These are phyloP conservation scores for Cornus controversa DNA, from an alignment of 148 eudicot genomes.

Conservation along the genomic window DNA sequence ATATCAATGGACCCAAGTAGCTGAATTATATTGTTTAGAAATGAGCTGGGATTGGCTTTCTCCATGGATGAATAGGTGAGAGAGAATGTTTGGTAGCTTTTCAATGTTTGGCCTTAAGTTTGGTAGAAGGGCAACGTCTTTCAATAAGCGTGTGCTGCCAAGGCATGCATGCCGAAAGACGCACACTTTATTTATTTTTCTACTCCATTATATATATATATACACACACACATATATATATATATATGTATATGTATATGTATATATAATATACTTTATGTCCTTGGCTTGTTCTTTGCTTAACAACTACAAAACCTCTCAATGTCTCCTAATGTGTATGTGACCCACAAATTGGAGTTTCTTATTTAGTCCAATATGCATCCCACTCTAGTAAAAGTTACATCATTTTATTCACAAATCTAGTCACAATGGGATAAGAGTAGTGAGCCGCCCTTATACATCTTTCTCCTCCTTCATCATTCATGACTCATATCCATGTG, in stretches of 20 bases:
- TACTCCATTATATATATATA: neutral
- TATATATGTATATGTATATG: too few relatives aligned
- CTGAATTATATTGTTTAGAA: too few relatives aligned
- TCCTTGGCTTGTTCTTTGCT: neutral
- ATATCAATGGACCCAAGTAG: too few relatives aligned
- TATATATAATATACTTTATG: neutral
- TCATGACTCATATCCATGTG: conserved; percentile 14
- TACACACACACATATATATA: too few relatives aligned
- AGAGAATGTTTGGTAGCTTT: neutral
- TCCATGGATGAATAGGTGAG: neutral
- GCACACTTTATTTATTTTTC: neutral
- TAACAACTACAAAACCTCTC: neutral
- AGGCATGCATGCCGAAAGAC: neutral
- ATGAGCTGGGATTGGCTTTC: neutral
- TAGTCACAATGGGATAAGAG: neutral
- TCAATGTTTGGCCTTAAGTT: neutral
- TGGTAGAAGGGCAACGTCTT: neutral
- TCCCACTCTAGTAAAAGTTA: neutral
- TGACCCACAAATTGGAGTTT: neutral
- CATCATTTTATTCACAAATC: neutral
- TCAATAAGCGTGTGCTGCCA: conserved; percentile 1
- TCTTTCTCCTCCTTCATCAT: neutral
- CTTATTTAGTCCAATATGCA: neutral
- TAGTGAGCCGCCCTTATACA: neutral
- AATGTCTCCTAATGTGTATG: neutral